Evolutionary conservation across 2,329 filamentous ascomycete species (phyloP), one percentile per base, ranked within the genome.

Genomic region (Aplosporella prunicola): DNA sequence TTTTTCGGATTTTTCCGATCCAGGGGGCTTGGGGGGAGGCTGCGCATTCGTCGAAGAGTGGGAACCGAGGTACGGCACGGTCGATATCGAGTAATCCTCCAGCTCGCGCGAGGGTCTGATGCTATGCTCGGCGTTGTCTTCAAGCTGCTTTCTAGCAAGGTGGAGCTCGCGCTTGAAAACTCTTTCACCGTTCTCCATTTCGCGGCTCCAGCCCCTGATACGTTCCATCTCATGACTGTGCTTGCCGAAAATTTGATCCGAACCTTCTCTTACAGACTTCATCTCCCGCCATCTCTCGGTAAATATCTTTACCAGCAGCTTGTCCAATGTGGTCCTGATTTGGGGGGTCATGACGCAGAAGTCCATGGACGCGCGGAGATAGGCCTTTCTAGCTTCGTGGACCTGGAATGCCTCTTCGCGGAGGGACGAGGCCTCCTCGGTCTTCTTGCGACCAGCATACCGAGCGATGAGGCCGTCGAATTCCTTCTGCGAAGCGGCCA

Each of bases 351-450:
- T 73, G 47, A 91, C 77, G 51, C 85, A 93, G 56, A 88, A 96
- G 59, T 98, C 91, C 75, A 98, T 79, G 10, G 85, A 88, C 1
- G 88, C 82, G 56, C 87, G 89, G 28, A 96, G 69, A 57, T 98
- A 98, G 20, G 79, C 76, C 53, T 91, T 93, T 41, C 89, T 77
- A 16, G 85, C 83, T 66, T 96, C 91, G 56, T 94, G 91, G 24
- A 96, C 76, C 55, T 91, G 80, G 52, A 98, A 98, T 1, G 91
- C 91, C 61, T 98, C 91, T 59, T 98, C 91, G 43, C 91, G 75
- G 39, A 98, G 68, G 1, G 87, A 76, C 0, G 87, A 95, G 0
- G 89, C 76, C 60, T 98, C 91, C 62, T 96, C 98, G 5, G 85
- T 80, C 67, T 95, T 96, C 47, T 80, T 82, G 60, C 95, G 87